A percentile compares a stretch with the other conserved stretches of the same genome.
phyloP scores from a whole-genome alignment of 176 grass and related monocot genomes.

The Secale cereale region DNA sequence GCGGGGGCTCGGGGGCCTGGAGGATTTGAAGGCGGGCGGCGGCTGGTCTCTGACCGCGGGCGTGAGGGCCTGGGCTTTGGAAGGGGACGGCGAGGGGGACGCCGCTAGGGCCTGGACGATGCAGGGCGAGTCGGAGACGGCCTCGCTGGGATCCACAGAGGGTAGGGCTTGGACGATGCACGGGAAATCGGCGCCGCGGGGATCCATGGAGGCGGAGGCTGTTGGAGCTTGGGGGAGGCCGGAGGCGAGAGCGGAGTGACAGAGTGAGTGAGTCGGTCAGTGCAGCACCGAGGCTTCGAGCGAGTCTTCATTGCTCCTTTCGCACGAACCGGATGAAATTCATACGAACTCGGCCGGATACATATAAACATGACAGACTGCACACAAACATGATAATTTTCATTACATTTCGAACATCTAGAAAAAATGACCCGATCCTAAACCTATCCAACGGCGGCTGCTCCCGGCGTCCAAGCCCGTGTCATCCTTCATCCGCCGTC shows the following conservation, averaged over 20 bases:
- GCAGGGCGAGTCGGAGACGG: slow-evolving; percentile 28
- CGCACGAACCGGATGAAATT: too few species aligned
- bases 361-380: too few species aligned
- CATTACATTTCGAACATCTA: too few species aligned
- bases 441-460: too few species aligned
- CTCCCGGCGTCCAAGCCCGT: too few species aligned
- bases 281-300: background rate
- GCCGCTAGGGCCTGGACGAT: slow-evolving; percentile 55
- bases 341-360: too few species aligned
- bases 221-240: background rate
- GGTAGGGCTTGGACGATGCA: slow-evolving; percentile 3
- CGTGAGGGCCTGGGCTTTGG: background rate
- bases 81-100: background rate
- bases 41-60: background rate
- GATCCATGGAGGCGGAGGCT: background rate
- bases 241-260: background rate
- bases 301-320: background rate
- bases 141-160: slow-evolving; percentile 17
- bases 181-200: background rate
- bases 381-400: too few species aligned
- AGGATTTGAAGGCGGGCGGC: background rate
- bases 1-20: slow-evolving; percentile 40
- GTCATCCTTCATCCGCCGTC: too few species aligned
- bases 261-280: background rate
- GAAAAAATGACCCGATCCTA: too few species aligned